These are phyloP conservation scores for Heterobasidion parviporum DNA, from an alignment of 1,284 basidiomycete genomes.

Conservation along the genomic window DNA sequence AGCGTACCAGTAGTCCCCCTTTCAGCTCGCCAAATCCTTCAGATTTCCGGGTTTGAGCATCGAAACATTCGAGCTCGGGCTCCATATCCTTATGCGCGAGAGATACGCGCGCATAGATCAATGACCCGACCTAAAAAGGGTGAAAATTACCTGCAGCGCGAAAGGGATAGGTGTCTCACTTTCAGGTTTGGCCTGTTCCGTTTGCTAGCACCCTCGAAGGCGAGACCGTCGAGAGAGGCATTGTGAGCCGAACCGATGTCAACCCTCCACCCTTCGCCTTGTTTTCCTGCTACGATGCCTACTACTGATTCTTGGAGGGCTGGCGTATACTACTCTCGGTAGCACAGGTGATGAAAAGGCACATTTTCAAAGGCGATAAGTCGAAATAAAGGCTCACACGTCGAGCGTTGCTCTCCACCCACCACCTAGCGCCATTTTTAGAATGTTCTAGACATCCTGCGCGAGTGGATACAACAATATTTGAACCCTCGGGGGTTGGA, in stretches of 20 bases:
- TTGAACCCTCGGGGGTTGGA: slow-evolving; percentile 21
- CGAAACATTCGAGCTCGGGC: slow-evolving; percentile 82
- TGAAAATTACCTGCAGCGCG: background rate
- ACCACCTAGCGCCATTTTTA: slow-evolving; percentile 67
- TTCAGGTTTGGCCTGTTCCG: slow-evolving; percentile 79
- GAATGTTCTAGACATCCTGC: slow-evolving; percentile 62
- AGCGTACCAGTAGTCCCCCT: slow-evolving; percentile 68
- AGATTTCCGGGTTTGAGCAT: slow-evolving; percentile 76
- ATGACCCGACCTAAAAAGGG: slow-evolving; percentile 55
- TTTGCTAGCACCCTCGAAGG: slow-evolving; percentile 83
- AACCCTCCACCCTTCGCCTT: slow-evolving; percentile 75
- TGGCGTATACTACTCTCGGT: slow-evolving; percentile 64
- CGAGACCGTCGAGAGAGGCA: slow-evolving; percentile 71
- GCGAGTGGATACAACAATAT: slow-evolving; percentile 52
- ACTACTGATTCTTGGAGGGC: slow-evolving; percentile 76
- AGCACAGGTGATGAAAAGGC: background rate
- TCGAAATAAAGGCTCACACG: slow-evolving; percentile 40
- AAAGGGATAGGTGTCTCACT: slow-evolving; percentile 26
- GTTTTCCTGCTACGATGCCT: slow-evolving; percentile 60
- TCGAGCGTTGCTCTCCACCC: slow-evolving; percentile 72
- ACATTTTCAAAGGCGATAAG: background rate
- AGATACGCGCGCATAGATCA: slow-evolving; percentile 79
- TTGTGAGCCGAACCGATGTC: slow-evolving; percentile 77
- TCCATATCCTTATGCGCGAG: slow-evolving; percentile 87
- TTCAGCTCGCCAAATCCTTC: slow-evolving; percentile 81